These are phyloP conservation scores for Coccomyxa subellipsoidea DNA, from an alignment of 163 green algal genomes.

Conservation along the genomic window DNA sequence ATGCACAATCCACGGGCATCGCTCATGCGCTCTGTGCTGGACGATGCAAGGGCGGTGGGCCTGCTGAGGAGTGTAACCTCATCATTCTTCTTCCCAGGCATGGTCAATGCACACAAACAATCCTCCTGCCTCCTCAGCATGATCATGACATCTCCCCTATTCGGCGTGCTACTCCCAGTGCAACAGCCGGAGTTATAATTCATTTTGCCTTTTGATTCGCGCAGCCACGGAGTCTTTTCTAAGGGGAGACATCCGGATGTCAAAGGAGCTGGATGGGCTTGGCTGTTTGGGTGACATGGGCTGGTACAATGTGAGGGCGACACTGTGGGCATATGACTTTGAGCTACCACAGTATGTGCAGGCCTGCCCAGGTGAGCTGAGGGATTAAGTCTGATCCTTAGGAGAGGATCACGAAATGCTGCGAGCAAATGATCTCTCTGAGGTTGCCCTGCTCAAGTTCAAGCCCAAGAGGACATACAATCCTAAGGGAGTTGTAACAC, in stretches of 20 bases:
- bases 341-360: constrained; percentile 27
- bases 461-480: background rate
- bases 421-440: too few relatives aligned
- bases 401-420: background rate
- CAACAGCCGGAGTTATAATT: too few relatives aligned
- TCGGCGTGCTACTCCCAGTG: background rate
- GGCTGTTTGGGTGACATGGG: constrained; percentile 50
- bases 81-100: constrained; percentile 16
- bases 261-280: constrained; percentile 41
- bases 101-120: background rate
- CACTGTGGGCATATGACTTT: constrained; percentile 50
- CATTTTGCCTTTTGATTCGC: background rate
- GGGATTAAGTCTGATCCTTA: background rate
- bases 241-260: constrained; percentile 39
- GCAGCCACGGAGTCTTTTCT: constrained; percentile 37
- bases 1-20: constrained; percentile 41
- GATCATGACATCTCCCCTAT: background rate
- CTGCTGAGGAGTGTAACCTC: constrained; percentile 15
- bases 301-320: constrained; percentile 50
- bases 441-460: background rate
- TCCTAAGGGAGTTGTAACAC: background rate
- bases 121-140: background rate
- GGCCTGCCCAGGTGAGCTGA: constrained; percentile 23
- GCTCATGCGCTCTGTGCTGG: constrained; percentile 20
- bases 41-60: constrained; percentile 17